phyloP scores from a whole-genome alignment of 306 rosid genomes.

The Inga oerstediana region DNA sequence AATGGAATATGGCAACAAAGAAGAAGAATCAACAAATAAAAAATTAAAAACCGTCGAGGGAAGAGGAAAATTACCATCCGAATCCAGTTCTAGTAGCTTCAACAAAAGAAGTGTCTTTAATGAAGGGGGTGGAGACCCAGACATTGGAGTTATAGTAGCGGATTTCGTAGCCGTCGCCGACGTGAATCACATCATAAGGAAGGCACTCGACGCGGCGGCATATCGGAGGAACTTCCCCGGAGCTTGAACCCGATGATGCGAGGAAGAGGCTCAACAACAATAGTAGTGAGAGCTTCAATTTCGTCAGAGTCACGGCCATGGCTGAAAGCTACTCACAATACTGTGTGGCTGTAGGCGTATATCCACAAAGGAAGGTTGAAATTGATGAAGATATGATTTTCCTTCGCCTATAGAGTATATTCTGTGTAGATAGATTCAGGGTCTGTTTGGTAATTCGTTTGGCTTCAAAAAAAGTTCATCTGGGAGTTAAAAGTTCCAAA shows the following conservation, averaged over 20 bases:
- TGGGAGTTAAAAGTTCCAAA: no score
- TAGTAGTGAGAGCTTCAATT: slow-evolving; percentile 23
- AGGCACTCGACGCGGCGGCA: slow-evolving; percentile 80
- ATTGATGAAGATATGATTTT: no score
- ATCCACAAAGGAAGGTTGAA: no score
- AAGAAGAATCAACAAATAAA: not conserved
- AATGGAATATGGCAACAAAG: no score
- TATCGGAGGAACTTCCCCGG: slow-evolving; percentile 48
- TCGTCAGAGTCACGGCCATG: no score
- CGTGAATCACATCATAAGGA: slow-evolving; percentile 40
- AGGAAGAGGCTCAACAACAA: slow-evolving; percentile 57
- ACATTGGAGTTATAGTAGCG: slow-evolving; percentile 67
- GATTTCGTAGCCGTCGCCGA: slow-evolving; percentile 59
- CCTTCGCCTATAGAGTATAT: no score
- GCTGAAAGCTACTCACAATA: no score
- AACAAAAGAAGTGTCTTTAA: slow-evolving; percentile 66
- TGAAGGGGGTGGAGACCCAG: slow-evolving; percentile 68
- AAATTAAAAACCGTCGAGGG: not conserved
- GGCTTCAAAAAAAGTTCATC: no score
- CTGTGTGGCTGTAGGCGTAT: not conserved
- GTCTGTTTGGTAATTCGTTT: no score
- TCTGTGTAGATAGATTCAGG: no score
- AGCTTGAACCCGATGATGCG: slow-evolving; percentile 34
- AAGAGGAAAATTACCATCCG: slow-evolving; percentile 40
- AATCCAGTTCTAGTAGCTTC: slow-evolving; percentile 75